Percentiles rank a stretch among this genome's conserved stretches.
Conservation (phyloP, 257 asterid species). For the Solanum lycopersicoides region DNA sequence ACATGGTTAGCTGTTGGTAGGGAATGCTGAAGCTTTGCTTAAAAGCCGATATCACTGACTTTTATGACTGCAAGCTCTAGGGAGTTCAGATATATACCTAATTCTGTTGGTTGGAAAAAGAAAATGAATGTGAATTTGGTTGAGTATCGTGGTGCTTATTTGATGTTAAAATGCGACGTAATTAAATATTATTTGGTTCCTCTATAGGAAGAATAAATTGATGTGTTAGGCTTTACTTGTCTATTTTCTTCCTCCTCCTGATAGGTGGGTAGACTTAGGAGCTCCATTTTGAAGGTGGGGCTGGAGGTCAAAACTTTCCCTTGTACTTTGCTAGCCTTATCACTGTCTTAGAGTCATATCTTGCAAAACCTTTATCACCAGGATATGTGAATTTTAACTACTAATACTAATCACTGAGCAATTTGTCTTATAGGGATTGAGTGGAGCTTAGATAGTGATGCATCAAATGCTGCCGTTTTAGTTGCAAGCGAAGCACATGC, state of each 20-base stretch:
- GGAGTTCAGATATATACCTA: not conserved
- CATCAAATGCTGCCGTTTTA: slow-evolving; percentile 90
- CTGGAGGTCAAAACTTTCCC: not conserved
- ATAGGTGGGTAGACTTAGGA: not conserved
- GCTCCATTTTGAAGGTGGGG: not conserved
- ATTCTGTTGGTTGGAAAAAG: not conserved
- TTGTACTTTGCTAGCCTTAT: not conserved
- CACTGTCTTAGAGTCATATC: not conserved
- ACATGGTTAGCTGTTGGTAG: not conserved
- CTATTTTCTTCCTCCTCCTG: not conserved
- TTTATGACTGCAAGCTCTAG: not conserved
- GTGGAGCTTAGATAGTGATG: slow-evolving; percentile 98
- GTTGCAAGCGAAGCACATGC: slow-evolving; percentile 99
- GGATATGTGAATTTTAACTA: not conserved
- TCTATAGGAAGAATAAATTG: not conserved
- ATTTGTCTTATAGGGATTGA: slow-evolving; percentile 61
- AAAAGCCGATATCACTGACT: not conserved
- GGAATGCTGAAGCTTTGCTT: not conserved
- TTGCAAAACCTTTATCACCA: not conserved
- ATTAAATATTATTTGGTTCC: not conserved
- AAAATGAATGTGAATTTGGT: not conserved
- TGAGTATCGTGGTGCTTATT: not conserved
- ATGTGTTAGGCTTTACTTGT: not conserved
- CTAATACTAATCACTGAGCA: not conserved
- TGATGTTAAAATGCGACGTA: not conserved